Conservation (phyloP, 352 stramenopile species). For the Globisporangium viniferum region DNA sequence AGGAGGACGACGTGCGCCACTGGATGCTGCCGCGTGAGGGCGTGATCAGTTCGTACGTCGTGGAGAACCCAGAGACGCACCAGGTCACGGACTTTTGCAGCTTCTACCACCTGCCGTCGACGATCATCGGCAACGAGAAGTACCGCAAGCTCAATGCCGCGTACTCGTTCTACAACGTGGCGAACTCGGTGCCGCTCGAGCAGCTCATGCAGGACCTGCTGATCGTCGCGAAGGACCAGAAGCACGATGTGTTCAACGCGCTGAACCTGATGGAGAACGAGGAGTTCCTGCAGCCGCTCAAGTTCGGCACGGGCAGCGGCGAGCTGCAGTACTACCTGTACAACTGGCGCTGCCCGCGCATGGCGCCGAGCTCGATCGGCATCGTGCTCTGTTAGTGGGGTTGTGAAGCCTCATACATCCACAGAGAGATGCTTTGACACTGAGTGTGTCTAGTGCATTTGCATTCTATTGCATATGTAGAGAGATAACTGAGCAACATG, state of each 20-base stretch:
- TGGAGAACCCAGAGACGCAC: conserved; percentile 66
- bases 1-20: conserved; percentile 93
- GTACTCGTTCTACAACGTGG: conserved; percentile 99
- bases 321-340: conserved; percentile 64
- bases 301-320: conserved; percentile 49
- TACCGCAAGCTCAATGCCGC: conserved; percentile 94
- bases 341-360: conserved; percentile 51
- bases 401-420: background rate
- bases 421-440: background rate
- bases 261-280: conserved; percentile 58
- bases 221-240: conserved; percentile 38
- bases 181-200: conserved; percentile 50
- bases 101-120: conserved; percentile 98
- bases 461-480: background rate
- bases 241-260: conserved; percentile 58
- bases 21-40: conserved; percentile 95
- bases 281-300: conserved; percentile 43
- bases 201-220: conserved; percentile 71
- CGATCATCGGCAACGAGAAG: conserved; percentile 94
- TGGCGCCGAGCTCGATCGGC: background rate
- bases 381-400: background rate
- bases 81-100: conserved; percentile 93
- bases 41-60: conserved; percentile 95
- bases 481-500: background rate
- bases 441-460: background rate